phyloP scores from a whole-genome alignment of 2,329 filamentous ascomycete species.

The Alternaria ventricosa region DNA sequence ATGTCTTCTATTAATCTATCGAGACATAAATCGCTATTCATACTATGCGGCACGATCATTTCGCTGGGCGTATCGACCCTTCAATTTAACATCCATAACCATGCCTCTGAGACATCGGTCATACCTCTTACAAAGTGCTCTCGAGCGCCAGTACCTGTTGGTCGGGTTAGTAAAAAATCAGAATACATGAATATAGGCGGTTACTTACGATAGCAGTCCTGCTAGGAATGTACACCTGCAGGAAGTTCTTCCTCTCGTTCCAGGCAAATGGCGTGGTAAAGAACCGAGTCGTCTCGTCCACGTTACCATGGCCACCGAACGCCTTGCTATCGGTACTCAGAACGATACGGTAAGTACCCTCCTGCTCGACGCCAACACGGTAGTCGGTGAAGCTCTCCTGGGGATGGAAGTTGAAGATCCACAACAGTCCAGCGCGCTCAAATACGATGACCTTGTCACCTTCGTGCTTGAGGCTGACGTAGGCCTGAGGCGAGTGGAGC shows the following conservation, averaged over 20 bases:
- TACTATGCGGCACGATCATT: neutral
- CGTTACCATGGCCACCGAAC: constrained; percentile 79
- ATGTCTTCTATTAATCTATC: neutral
- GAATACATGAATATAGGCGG: neutral
- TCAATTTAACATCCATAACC: neutral
- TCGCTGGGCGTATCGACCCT: neutral
- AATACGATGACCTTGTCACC: constrained; percentile 94
- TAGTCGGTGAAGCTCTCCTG: constrained; percentile 88
- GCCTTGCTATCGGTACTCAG: constrained; percentile 79
- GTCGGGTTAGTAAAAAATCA: neutral
- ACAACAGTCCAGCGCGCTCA: constrained; percentile 87
- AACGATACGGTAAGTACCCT: constrained; percentile 86
- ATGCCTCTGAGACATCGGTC: neutral
- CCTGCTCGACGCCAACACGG: constrained; percentile 81
- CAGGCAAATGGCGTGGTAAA: constrained; percentile 90
- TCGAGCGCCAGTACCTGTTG: constrained; percentile 33
- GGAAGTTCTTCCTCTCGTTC: constrained; percentile 89
- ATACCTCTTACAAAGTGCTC: constrained; percentile 28
- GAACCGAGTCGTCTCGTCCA: constrained; percentile 82
- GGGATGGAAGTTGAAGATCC: constrained; percentile 96
- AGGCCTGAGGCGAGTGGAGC: constrained; percentile 84
- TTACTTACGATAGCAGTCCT: constrained; percentile 75
- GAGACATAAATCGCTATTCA: neutral
- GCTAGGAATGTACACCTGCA: constrained; percentile 87
- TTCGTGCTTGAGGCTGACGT: constrained; percentile 93